Percentiles rank a stretch among this genome's conserved stretches.
These are phyloP conservation scores for Trichoderma sp. DNA, from an alignment of 2,329 filamentous ascomycete species.

Conservation along the genomic window DNA sequence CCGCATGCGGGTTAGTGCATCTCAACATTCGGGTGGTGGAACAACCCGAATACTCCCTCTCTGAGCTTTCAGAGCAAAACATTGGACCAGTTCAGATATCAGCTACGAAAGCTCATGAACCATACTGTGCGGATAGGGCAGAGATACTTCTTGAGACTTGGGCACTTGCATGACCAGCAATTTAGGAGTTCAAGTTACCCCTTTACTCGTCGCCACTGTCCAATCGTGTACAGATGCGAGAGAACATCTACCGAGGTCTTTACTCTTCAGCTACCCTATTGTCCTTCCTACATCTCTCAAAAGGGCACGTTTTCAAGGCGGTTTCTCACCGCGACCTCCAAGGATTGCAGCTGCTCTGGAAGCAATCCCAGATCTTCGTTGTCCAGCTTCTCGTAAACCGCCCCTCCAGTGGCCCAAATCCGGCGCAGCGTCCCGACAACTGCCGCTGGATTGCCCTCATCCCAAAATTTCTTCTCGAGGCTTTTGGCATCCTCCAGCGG, in stretches of 20 bases:
- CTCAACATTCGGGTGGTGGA: background rate
- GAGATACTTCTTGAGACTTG: too few relatives aligned
- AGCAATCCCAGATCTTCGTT: slow-evolving; percentile 60
- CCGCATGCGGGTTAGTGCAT: slow-evolving; percentile 7
- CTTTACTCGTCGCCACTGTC: too few relatives aligned
- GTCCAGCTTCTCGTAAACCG: slow-evolving; percentile 68
- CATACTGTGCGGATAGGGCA: too few relatives aligned
- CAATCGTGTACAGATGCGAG: too few relatives aligned
- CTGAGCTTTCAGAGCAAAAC: too few relatives aligned
- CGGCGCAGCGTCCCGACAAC: slow-evolving; percentile 63
- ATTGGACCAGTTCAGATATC: too few relatives aligned
- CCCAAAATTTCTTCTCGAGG: slow-evolving; percentile 63
- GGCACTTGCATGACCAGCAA: too few relatives aligned
- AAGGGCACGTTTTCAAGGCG: background rate
- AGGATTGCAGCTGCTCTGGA: slow-evolving; percentile 53
- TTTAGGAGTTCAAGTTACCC: too few relatives aligned
- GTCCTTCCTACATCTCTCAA: background rate
- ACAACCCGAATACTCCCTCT: too few relatives aligned
- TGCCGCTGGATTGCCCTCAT: slow-evolving; percentile 52
- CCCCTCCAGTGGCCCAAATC: slow-evolving; percentile 74
- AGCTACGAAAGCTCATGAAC: too few relatives aligned
- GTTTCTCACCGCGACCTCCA: slow-evolving; percentile 7
- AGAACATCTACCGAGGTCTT: too few relatives aligned
- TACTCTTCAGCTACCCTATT: background rate
- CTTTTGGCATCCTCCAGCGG: slow-evolving; percentile 57